A percentile compares a stretch with the other conserved stretches of the same genome.
phyloP scores from a whole-genome alignment of 1,139 yeast species.

The Barnettozyma hawaiiensis region DNA sequence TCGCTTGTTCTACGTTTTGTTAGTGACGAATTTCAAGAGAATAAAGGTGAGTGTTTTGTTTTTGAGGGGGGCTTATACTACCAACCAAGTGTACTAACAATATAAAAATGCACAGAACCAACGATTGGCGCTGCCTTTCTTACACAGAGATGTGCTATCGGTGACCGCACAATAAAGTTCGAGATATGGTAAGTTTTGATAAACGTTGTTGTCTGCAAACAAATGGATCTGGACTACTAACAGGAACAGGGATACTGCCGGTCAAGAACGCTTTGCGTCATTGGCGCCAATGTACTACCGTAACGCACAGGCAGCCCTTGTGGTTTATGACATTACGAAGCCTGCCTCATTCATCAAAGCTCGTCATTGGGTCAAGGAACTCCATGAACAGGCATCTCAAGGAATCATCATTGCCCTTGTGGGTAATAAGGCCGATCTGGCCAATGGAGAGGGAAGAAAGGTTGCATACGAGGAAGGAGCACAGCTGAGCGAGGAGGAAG shows the following conservation, averaged over 20 bases:
- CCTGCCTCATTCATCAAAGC: conserved; percentile 98
- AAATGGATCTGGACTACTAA: too few species aligned
- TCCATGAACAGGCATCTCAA: conserved; percentile 90
- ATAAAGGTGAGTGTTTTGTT: conserved; percentile 61
- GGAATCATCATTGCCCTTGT: conserved; percentile 90
- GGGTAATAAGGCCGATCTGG: conserved; percentile 84
- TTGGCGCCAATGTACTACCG: conserved; percentile 97
- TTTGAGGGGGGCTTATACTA: too few species aligned
- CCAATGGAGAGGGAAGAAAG: conserved; percentile 47
- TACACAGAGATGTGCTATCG: conserved; percentile 90
- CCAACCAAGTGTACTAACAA: too few species aligned
- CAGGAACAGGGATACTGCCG: conserved; percentile 70
- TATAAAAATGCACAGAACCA: conserved; percentile 57
- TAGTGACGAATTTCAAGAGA: conserved; percentile 93
- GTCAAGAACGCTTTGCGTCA: conserved; percentile 95
- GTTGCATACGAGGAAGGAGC: conserved; percentile 88
- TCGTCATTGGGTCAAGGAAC: conserved; percentile 97
- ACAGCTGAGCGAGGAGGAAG: conserved; percentile 76
- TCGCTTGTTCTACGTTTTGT: conserved; percentile 90
- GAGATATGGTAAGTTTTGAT: conserved; percentile 73
- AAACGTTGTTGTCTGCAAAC: too few species aligned
- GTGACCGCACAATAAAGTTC: conserved; percentile 85
- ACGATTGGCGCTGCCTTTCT: conserved; percentile 97
- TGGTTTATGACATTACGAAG: conserved; percentile 92
- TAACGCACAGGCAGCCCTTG: conserved; percentile 97